Evolutionary conservation across 2,329 filamentous ascomycete genomes (phyloP), one percentile per base, ranked within the genome.

Genomic region (Pyricularia pennisetigena): DNA sequence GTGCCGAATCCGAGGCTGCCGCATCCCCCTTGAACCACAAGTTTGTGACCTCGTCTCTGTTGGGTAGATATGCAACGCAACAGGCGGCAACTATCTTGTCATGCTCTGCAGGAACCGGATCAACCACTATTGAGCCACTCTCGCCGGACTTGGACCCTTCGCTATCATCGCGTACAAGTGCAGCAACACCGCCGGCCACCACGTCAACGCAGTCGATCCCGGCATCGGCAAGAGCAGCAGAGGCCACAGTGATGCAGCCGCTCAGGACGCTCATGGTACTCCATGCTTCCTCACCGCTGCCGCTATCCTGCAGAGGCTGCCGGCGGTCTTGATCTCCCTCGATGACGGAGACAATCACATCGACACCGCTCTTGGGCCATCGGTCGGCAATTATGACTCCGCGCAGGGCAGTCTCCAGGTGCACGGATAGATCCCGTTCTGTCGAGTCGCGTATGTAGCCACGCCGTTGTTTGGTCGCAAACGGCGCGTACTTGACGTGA

Each of bases 291-390:
- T 88, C 85, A 9, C 80, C 82, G 72, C 81, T 78, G 28, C 75
- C 2, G 79, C 79, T 64, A 78, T 78, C 76, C 78, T 85, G 28
- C 23, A 20, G 20, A n/a, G 28, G 30, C 7, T 26, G 28, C 28
- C 66, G 49, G 76, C 76, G 85, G 79, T 94, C 90, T 76, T 97
- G 92, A 75, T 98, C 95, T 3, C 93, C 94, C 79, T 99, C 95
- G 23, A 99, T 83, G 65, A 99, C 88, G 0, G 93, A 97, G 65
- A 99, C 88, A 23, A 97, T 90, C 59, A 99, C 89, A 76, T 99
- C 95, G n/a, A 97, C 89, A 63, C 93, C 94, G 77, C 93, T 97
- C 82, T 99, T 99, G n/a, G 95, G 95, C 92, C 94, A 99, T 69
- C 94, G 85, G 76, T 97, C 94, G 16, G 93, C 93, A 75, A 98